These are phyloP conservation scores for Cruciata laevipes DNA, from an alignment of 257 asterid species.

Conservation along the genomic window DNA sequence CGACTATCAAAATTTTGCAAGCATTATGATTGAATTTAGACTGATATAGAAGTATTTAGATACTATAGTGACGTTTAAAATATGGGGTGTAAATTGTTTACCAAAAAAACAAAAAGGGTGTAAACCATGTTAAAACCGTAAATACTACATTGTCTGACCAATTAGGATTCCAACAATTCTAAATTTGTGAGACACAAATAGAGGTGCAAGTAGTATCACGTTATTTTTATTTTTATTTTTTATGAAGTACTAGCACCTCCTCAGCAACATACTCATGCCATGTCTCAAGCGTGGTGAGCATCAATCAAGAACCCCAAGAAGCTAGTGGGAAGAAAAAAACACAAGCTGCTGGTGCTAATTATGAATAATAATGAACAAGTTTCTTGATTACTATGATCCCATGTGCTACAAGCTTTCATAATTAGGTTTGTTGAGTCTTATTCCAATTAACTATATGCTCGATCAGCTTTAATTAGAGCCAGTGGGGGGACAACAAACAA, in stretches of 20 bases:
- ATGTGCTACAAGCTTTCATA: constrained; percentile 31
- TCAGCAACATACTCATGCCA: background rate
- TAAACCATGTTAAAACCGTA: too few species aligned
- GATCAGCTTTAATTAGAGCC: constrained; percentile 11
- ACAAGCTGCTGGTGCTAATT: background rate
- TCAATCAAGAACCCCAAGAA: background rate
- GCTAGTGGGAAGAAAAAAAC: background rate
- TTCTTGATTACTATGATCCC: constrained; percentile 11
- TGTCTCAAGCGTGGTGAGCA: background rate
- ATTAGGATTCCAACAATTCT: too few species aligned
- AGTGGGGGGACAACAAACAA: constrained; percentile 27
- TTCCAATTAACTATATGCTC: constrained; percentile 21
- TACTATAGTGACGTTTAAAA: too few species aligned
- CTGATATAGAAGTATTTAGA: too few species aligned
- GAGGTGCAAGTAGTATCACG: too few species aligned
- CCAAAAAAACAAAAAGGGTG: too few species aligned
- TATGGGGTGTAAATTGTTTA: too few species aligned
- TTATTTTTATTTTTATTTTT: too few species aligned
- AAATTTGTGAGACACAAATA: too few species aligned
- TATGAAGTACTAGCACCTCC: background rate
- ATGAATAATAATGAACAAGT: background rate
- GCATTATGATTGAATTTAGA: too few species aligned
- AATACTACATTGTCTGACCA: too few species aligned
- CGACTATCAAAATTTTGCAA: too few species aligned
- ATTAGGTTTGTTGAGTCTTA: constrained; percentile 34